phyloP scores from a whole-genome alignment of 495 filamentous ascomycete genomes.

The Parathielavia appendiculata region DNA sequence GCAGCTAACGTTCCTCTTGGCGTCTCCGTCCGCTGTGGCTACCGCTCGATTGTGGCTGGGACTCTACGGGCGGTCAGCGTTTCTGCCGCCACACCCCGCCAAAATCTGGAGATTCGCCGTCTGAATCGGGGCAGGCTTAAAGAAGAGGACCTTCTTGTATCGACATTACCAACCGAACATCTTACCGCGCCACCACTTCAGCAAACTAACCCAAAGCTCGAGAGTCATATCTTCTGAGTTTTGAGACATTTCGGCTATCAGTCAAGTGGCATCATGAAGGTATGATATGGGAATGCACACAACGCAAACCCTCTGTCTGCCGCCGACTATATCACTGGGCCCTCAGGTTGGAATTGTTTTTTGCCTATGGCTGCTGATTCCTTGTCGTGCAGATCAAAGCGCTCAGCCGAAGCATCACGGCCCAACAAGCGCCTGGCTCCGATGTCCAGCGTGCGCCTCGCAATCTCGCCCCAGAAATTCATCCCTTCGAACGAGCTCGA shows the following conservation, averaged over 20 bases:
- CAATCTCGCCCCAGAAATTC: constrained; percentile 86
- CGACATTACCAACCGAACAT: background rate
- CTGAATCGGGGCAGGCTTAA: constrained; percentile 1
- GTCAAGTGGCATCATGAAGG: constrained; percentile 25
- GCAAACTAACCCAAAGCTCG: background rate
- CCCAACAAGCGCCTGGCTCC: constrained; percentile 74
- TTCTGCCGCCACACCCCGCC: constrained; percentile 34
- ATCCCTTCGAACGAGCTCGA: constrained; percentile 90
- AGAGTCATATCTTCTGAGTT: background rate
- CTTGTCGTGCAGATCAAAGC: constrained; percentile 68
- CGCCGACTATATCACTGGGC: background rate
- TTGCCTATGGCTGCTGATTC: constrained; percentile 11
- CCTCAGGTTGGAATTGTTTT: background rate
- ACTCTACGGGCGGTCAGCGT: constrained; percentile 20
- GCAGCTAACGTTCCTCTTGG: constrained; percentile 19
- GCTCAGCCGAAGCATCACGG: constrained; percentile 68
- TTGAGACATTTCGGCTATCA: background rate
- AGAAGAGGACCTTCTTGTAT: background rate
- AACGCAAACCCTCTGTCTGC: background rate
- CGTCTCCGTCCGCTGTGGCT: constrained; percentile 18
- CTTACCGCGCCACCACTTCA: background rate
- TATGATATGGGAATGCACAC: constrained; percentile 3
- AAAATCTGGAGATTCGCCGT: constrained; percentile 25
- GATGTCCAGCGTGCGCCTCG: constrained; percentile 52
- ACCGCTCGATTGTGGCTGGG: constrained; percentile 9